Evolutionary conservation across 345 rosid species (phyloP).

Genomic region (Populus pruinosa): DNA sequence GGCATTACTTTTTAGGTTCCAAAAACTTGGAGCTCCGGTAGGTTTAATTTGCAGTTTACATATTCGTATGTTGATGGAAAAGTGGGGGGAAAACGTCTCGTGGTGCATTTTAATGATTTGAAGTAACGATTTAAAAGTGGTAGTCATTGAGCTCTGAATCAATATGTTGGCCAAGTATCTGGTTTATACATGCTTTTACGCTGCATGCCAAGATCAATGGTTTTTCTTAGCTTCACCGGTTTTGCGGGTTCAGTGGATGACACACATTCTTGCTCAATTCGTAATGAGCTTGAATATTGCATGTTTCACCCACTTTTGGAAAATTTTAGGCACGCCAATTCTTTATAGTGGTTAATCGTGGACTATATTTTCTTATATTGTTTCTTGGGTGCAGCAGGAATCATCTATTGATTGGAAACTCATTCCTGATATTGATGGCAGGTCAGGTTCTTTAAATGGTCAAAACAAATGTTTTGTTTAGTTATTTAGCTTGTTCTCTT

Average conservation of each 20-base stretch:
- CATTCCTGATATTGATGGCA: background rate
- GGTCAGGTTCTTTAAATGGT: background rate
- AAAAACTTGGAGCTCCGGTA: no score
- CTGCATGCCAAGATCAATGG: background rate
- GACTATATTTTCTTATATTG: background rate
- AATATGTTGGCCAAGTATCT: background rate
- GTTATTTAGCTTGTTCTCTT: background rate
- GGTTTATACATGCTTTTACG: background rate
- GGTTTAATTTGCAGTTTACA: no score
- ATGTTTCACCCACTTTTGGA: background rate
- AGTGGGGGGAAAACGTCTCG: no score
- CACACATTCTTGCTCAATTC: background rate
- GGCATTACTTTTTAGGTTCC: background rate
- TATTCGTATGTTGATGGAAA: no score
- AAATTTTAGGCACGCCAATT: background rate
- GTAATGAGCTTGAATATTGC: background rate
- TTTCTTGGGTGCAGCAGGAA: background rate
- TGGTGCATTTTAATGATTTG: no score
- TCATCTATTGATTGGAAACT: background rate
- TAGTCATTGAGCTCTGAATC: background rate
- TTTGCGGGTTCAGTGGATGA: slow-evolving; percentile 2
- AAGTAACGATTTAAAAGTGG: background rate
- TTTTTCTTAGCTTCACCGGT: background rate
- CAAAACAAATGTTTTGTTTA: background rate
- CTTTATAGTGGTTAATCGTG: background rate